Percentiles rank a stretch among this genome's conserved stretches.
These are phyloP conservation scores for Monilinia aucupariae DNA, from an alignment of 2,329 filamentous ascomycete genomes.

Conservation along the genomic window DNA sequence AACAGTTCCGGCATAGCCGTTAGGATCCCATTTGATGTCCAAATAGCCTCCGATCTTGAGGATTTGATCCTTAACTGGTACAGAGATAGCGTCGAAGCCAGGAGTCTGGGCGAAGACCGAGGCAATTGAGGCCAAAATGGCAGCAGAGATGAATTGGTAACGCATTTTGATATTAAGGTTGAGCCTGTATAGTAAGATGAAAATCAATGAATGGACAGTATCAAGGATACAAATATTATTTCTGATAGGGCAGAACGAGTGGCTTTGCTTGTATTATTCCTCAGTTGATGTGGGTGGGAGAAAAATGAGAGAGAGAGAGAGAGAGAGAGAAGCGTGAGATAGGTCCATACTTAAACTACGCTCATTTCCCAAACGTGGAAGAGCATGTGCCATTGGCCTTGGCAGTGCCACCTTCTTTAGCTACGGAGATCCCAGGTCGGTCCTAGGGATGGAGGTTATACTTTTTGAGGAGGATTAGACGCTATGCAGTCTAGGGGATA, in stretches of 20 bases:
- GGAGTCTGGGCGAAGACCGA: conserved; percentile 45
- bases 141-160: conserved; percentile 29
- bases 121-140: conserved; percentile 28
- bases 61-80: conserved; percentile 42
- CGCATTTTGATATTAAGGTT: conserved; percentile 27
- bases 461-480: neutral
- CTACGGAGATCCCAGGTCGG: neutral
- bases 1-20: conserved; percentile 42
- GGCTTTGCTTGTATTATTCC: conserved; percentile 2
- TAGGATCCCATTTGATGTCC: conserved; percentile 46
- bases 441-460: conserved; percentile 5
- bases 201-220: conserved; percentile 31
- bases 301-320: neutral
- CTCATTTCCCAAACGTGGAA: conserved; percentile 4
- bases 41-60: conserved; percentile 46
- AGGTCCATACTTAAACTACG: neutral
- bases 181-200: neutral
- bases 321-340: neutral
- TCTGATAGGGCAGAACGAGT: neutral
- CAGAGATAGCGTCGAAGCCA: conserved; percentile 51
- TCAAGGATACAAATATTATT: conserved; percentile 27
- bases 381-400: conserved; percentile 1
- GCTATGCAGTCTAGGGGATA: no score
- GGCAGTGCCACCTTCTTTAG: conserved; percentile 5
- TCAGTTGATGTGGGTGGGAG: neutral